Conservation (phyloP, 1,284 basidiomycete species). For the Ustilago tritici region DNA sequence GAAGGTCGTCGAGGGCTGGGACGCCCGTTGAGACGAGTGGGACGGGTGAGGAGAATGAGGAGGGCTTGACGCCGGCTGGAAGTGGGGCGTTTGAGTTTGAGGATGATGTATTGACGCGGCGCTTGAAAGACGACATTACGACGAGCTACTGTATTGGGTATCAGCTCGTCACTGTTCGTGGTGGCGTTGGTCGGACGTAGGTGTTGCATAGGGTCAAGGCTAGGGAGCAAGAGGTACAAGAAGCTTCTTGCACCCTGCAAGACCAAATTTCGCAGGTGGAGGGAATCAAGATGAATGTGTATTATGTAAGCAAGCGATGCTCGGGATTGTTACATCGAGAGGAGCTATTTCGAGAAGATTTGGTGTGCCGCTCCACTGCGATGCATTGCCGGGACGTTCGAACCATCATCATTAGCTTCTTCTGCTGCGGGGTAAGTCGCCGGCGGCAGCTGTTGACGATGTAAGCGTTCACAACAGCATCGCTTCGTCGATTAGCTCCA, state of each 20-base stretch:
- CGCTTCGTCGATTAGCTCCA: neutral
- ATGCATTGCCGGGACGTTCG: conserved; percentile 18
- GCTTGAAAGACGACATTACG: conserved; percentile 81
- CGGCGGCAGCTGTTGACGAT: neutral
- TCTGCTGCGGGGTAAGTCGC: conserved; percentile 3
- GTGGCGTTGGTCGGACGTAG: too few relatives aligned
- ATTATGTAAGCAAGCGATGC: conserved; percentile 9
- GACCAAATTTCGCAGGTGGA: conserved; percentile 33
- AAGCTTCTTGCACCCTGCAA: conserved; percentile 10
- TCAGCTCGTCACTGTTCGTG: neutral
- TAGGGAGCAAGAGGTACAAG: neutral
- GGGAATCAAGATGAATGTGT: neutral
- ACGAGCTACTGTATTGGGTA: neutral
- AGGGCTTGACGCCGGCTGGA: conserved; percentile 76
- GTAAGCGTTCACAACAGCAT: neutral
- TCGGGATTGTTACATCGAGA: neutral
- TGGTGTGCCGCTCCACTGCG: neutral
- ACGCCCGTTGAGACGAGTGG: conserved; percentile 86
- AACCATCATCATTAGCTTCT: neutral
- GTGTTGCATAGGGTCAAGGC: conserved; percentile 75
- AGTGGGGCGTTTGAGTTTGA: conserved; percentile 62
- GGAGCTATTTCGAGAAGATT: neutral
- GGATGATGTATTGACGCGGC: conserved; percentile 71
- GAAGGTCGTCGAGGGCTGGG: conserved; percentile 92
- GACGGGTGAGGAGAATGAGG: conserved; percentile 76